phyloP scores from a whole-genome alignment of 2,329 filamentous ascomycete species.

The Penicillium sp. region DNA sequence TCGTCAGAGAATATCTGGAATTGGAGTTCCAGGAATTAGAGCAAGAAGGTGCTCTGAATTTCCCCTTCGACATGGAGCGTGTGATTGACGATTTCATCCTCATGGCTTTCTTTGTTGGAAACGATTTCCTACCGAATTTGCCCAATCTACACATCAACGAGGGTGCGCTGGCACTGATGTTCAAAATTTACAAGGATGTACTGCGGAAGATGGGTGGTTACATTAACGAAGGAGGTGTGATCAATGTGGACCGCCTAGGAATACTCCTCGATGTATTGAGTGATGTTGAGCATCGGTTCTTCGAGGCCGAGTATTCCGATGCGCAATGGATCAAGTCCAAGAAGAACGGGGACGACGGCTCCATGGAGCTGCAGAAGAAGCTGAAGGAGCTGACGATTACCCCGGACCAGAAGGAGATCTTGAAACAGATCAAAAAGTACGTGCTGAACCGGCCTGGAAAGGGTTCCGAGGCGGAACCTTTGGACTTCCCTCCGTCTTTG shows the following conservation, averaged over 20 bases:
- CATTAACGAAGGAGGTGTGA: constrained; percentile 90
- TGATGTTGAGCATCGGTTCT: constrained; percentile 85
- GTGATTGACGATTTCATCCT: constrained; percentile 99
- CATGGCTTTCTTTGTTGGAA: constrained; percentile 99
- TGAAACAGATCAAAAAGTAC: constrained; percentile 75
- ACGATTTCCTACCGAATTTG: constrained; percentile 96
- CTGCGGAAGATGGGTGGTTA: constrained; percentile 85
- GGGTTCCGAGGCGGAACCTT: constrained; percentile 44
- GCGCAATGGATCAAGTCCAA: constrained; percentile 90
- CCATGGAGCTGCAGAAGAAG: constrained; percentile 54
- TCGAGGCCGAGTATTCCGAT: constrained; percentile 83
- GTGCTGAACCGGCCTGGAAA: constrained; percentile 63
- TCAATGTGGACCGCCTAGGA: constrained; percentile 76
- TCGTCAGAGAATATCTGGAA: constrained; percentile 94
- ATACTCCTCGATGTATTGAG: constrained; percentile 76
- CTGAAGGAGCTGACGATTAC: constrained; percentile 67
- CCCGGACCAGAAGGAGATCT: constrained; percentile 72
- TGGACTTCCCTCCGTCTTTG: constrained; percentile 69
- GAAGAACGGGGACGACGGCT: constrained; percentile 63
- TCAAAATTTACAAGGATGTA: constrained; percentile 88
- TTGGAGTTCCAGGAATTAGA: constrained; percentile 93
- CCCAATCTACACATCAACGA: constrained; percentile 98
- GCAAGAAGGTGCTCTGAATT: constrained; percentile 62
- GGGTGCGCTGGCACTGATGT: constrained; percentile 94
- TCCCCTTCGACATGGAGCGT: constrained; percentile 87